Percentiles rank a stretch among this genome's conserved stretches.
Conservation (phyloP, 768 basidiomycete species). For the Nidula microcarpa region DNA sequence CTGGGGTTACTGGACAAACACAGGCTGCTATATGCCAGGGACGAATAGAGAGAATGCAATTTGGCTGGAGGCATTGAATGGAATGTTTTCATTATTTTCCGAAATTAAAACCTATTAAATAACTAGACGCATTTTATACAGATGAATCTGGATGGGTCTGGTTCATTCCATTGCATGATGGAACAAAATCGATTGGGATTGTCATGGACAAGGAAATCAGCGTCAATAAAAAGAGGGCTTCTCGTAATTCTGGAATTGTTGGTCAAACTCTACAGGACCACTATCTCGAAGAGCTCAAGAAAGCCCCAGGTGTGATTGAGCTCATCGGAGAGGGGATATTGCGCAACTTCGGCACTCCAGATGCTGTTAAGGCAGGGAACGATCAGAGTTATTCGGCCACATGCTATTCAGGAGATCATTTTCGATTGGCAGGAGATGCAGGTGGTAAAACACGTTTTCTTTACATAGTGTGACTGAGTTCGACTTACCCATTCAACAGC, state of each 20-base stretch:
- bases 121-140: too few relatives aligned
- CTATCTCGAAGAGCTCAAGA: slow-evolving; percentile 27
- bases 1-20: too few relatives aligned
- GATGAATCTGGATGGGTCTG: slow-evolving; percentile 49
- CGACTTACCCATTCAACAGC: neutral
- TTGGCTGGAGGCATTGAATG: too few relatives aligned
- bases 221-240: slow-evolving; percentile 11
- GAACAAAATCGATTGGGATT: slow-evolving; percentile 34
- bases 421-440: slow-evolving; percentile 27
- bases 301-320: slow-evolving; percentile 25
- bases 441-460: slow-evolving; percentile 15
- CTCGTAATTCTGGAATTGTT: slow-evolving; percentile 1
- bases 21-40: too few relatives aligned
- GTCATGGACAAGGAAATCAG: slow-evolving; percentile 22
- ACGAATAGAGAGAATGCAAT: too few relatives aligned
- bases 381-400: slow-evolving; percentile 24
- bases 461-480: neutral
- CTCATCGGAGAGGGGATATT: slow-evolving; percentile 20
- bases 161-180: slow-evolving; percentile 43
- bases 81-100: too few relatives aligned
- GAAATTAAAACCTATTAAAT: too few relatives aligned
- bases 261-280: slow-evolving; percentile 23
- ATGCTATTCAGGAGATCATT: slow-evolving; percentile 19
- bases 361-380: slow-evolving; percentile 13
- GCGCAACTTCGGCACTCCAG: too few relatives aligned